phyloP scores from a whole-genome alignment of 2,329 filamentous ascomycete genomes.

The Orbilia quercus region DNA sequence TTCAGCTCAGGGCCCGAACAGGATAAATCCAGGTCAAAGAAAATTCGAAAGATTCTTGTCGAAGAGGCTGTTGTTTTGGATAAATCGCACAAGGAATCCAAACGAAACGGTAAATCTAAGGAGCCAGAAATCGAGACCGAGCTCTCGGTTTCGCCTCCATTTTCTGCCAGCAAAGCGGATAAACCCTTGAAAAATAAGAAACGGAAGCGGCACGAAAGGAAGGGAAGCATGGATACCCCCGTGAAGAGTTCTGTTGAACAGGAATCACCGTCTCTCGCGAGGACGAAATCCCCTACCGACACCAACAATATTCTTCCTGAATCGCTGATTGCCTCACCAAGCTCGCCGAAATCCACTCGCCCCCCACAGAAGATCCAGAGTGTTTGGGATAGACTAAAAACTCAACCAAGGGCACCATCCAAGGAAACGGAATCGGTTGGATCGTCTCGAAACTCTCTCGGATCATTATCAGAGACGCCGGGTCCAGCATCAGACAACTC shows the following conservation, averaged over 20 bases:
- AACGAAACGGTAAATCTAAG: neutral
- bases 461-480: slow-evolving; percentile 14
- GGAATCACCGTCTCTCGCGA: neutral
- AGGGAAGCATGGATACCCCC: neutral
- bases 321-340: slow-evolving; percentile 11
- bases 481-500: slow-evolving; percentile 27
- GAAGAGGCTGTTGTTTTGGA: slow-evolving; percentile 42
- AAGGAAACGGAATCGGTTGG: slow-evolving; percentile 15
- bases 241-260: neutral
- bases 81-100: neutral
- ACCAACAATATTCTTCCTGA: slow-evolving; percentile 17
- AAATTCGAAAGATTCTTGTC: slow-evolving; percentile 19
- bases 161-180: neutral
- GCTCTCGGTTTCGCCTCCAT: neutral
- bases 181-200: slow-evolving; percentile 22
- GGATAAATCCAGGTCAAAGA: neutral
- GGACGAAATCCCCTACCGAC: neutral
- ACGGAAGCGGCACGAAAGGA: slow-evolving; percentile 7
- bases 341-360: neutral
- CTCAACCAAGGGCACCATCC: slow-evolving; percentile 11
- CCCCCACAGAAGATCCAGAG: slow-evolving; percentile 28
- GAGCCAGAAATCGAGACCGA: neutral
- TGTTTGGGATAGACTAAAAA: slow-evolving; percentile 45
- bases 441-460: slow-evolving; percentile 29
- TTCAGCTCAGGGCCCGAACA: slow-evolving; percentile 26